phyloP scores from a whole-genome alignment of 176 grass and related monocot genomes.

The Cenchrus purpureus region DNA sequence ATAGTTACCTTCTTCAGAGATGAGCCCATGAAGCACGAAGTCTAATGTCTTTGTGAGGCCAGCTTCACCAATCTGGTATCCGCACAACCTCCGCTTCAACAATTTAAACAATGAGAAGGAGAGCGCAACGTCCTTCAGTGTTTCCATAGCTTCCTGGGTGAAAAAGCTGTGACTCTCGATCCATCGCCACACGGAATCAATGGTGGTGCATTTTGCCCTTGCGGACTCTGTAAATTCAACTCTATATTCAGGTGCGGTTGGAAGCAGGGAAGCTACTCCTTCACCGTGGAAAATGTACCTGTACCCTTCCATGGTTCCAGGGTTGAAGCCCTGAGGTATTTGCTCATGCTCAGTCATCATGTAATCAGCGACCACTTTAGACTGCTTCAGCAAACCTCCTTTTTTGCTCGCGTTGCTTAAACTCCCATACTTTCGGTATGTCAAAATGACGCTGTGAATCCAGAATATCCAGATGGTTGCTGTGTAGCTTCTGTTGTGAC shows the following conservation, averaged over 20 bases:
- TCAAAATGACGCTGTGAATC: not conserved
- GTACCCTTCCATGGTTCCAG: not conserved
- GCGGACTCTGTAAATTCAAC: not conserved
- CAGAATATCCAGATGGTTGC: slow-evolving; percentile 19
- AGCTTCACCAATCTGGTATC: slow-evolving; percentile 20
- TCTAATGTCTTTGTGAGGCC: not conserved
- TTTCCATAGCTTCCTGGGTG: not conserved
- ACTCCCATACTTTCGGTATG: not conserved
- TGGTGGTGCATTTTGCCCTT: not conserved
- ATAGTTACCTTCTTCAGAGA: not conserved
- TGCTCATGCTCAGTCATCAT: slow-evolving; percentile 26
- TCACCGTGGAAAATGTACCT: slow-evolving; percentile 15
- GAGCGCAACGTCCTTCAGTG: not conserved
- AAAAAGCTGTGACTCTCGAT: not conserved
- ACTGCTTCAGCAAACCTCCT: not conserved
- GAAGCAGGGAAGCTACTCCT: not conserved
- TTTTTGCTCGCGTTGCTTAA: not conserved
- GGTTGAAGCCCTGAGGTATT: not conserved
- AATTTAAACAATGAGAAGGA: slow-evolving; percentile 27
- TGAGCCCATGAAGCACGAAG: slow-evolving; percentile 10
- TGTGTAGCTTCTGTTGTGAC: not conserved
- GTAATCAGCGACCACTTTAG: slow-evolving; percentile 32
- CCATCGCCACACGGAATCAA: slow-evolving; percentile 13
- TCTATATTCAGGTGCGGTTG: not conserved
- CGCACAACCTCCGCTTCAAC: slow-evolving; percentile 20